Percentiles rank a stretch among this genome's conserved stretches.
Evolutionary conservation across 2,329 filamentous ascomycete genomes (phyloP).

Genomic region (Blastomyces parvus): DNA sequence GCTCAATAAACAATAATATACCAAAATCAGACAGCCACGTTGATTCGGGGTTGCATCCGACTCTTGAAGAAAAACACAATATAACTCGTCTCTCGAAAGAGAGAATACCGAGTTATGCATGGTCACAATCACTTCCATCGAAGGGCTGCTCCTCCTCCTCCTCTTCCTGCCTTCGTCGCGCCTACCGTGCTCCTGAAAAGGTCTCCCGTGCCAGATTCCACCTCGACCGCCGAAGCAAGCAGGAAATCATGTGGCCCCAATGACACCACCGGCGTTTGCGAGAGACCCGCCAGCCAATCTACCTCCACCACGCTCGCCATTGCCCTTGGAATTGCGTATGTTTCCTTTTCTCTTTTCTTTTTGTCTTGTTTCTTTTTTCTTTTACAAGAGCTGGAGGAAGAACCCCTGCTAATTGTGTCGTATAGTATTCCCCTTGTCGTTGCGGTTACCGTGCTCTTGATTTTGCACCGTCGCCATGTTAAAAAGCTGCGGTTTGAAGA

Average conservation of each 20-base stretch:
- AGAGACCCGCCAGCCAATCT: conserved; percentile 48
- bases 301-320: conserved; percentile 56
- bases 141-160: conserved; percentile 5
- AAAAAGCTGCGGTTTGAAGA: conserved; percentile 68
- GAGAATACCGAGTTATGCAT: conserved; percentile 10
- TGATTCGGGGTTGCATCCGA: no score
- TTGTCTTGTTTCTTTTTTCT: no score
- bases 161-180: not conserved
- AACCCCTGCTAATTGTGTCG: conserved; percentile 19
- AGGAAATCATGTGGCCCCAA: conserved; percentile 18
- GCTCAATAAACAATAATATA: not conserved
- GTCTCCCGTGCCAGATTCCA: conserved; percentile 14
- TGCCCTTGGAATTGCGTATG: conserved; percentile 61
- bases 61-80: no score
- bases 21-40: not conserved
- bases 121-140: not conserved
- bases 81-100: conserved; percentile 9
- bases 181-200: not conserved
- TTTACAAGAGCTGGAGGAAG: not conserved
- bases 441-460: conserved; percentile 58
- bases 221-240: conserved; percentile 13
- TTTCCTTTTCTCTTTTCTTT: conserved; percentile 20
- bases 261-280: conserved; percentile 37
- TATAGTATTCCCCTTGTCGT: conserved; percentile 64
- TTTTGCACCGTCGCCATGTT: conserved; percentile 69